Conservation (phyloP, 371 early-diverging fungal genomes). For the Cokeromyces recurvatus region DNA sequence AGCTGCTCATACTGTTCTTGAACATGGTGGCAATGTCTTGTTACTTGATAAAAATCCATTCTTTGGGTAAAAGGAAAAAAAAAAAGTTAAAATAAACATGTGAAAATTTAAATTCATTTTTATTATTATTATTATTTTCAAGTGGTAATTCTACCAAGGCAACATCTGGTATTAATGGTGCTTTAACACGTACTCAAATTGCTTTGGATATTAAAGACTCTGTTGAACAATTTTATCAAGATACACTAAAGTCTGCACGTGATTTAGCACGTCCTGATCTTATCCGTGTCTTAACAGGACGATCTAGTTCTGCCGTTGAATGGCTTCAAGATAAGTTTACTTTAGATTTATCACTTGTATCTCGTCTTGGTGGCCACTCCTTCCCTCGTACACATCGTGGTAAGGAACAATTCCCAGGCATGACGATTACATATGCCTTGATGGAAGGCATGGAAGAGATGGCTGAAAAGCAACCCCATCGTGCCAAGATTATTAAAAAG, state of each 20-base stretch:
- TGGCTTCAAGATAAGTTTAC: slow-evolving; percentile 90
- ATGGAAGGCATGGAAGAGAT: slow-evolving; percentile 85
- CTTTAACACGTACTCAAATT: slow-evolving; percentile 78
- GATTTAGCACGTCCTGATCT: slow-evolving; percentile 82
- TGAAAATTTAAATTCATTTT: not conserved
- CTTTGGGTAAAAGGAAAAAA: slow-evolving; percentile 62
- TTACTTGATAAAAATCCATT: slow-evolving; percentile 88
- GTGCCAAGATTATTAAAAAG: slow-evolving; percentile 76
- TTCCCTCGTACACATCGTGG: slow-evolving; percentile 94
- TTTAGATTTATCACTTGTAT: slow-evolving; percentile 82
- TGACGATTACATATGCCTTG: slow-evolving; percentile 93
- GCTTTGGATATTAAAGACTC: slow-evolving; percentile 72
- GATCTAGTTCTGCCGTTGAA: slow-evolving; percentile 85
- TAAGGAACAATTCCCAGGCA: slow-evolving; percentile 90
- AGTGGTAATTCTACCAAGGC: slow-evolving; percentile 94
- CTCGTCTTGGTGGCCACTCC: slow-evolving; percentile 88
- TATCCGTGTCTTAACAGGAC: slow-evolving; percentile 81
- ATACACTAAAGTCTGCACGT: slow-evolving; percentile 85
- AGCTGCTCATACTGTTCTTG: slow-evolving; percentile 82
- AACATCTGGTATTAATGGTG: slow-evolving; percentile 97
- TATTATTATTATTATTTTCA: slow-evolving; percentile 2
- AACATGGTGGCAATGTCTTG: slow-evolving; percentile 83
- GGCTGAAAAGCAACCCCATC: slow-evolving; percentile 61
- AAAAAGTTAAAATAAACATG: not conserved
- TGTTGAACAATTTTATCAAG: slow-evolving; percentile 82